phyloP scores from a whole-genome alignment of 164 flowering plant genomes.

The Platanus orientalis region DNA sequence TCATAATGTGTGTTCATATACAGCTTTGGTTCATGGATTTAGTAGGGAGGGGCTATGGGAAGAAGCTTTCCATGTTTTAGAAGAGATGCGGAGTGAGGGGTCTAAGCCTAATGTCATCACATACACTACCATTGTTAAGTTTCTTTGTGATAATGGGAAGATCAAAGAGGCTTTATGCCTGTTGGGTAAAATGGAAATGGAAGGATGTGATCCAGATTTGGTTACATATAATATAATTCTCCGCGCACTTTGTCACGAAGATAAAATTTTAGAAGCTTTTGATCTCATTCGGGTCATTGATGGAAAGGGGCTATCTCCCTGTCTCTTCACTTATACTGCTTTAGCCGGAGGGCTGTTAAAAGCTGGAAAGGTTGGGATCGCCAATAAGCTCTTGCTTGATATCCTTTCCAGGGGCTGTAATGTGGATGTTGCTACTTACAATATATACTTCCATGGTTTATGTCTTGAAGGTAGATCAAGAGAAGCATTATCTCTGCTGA shows the following conservation, averaged over 20 bases:
- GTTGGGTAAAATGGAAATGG: conserved; percentile 37
- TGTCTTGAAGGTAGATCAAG: conserved; percentile 22
- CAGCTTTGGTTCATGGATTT: conserved; percentile 52
- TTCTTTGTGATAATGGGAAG: conserved; percentile 24
- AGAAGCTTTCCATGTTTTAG: conserved; percentile 30
- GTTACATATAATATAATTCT: conserved; percentile 43
- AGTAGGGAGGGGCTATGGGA: conserved; percentile 33
- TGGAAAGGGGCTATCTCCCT: conserved; percentile 35
- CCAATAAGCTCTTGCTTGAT: conserved; percentile 18
- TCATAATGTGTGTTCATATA: conserved; percentile 35
- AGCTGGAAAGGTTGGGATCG: conserved; percentile 22
- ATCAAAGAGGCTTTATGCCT: conserved; percentile 11
- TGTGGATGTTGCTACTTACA: conserved; percentile 33
- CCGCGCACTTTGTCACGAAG: conserved; percentile 31
- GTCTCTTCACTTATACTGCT: conserved; percentile 38
- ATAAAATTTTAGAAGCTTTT: conserved; percentile 22
- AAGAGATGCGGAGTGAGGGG: conserved; percentile 38
- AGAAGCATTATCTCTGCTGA: conserved; percentile 33
- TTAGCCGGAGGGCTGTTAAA: conserved; percentile 47
- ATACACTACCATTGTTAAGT: conserved; percentile 30
- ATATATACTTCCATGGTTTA: conserved; percentile 39
- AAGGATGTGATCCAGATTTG: conserved; percentile 41
- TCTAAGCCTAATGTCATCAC: conserved; percentile 38
- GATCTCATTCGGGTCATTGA: conserved; percentile 26
- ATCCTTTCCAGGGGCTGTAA: conserved; percentile 21